phyloP scores from a whole-genome alignment of 225 moss, liverwort and hornwort genomes.

The Ulota crispa region DNA sequence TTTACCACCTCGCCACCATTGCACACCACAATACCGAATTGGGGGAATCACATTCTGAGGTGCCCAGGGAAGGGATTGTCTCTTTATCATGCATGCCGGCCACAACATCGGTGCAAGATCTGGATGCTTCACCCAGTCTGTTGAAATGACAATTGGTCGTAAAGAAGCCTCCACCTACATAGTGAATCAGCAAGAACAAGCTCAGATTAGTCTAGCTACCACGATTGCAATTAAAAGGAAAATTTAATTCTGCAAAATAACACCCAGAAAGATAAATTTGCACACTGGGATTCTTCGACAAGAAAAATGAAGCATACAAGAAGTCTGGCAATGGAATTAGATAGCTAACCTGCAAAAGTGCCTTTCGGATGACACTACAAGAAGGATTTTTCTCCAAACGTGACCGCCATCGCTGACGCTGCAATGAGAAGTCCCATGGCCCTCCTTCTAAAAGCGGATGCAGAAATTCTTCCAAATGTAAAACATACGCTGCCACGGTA shows the following conservation, averaged over 20 bases:
- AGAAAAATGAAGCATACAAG: slow-evolving; percentile 12
- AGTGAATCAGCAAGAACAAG: slow-evolving; percentile 29
- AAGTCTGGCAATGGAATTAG: background rate
- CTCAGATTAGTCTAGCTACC: slow-evolving; percentile 33
- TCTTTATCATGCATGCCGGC: slow-evolving; percentile 64
- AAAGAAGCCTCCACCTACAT: slow-evolving; percentile 92
- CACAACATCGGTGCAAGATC: slow-evolving; percentile 76
- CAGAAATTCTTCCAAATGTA: slow-evolving; percentile 78
- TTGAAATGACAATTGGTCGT: slow-evolving; percentile 58
- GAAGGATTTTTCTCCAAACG: slow-evolving; percentile 65
- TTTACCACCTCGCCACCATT: slow-evolving; percentile 93
- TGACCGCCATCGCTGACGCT: slow-evolving; percentile 80
- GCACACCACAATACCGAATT: slow-evolving; percentile 57
- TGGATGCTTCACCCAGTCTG: slow-evolving; percentile 86
- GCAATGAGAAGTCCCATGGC: slow-evolving; percentile 71
- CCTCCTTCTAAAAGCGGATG: slow-evolving; percentile 70
- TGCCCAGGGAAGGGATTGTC: slow-evolving; percentile 50
- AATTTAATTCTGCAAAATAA: slow-evolving; percentile 17
- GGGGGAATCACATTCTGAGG: slow-evolving; percentile 39
- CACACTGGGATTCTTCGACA: slow-evolving; percentile 9
- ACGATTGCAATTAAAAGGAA: slow-evolving; percentile 13
- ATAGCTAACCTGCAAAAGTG: slow-evolving; percentile 66
- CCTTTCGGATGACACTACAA: slow-evolving; percentile 43
- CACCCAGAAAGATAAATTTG: slow-evolving; percentile 19
- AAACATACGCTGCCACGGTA: slow-evolving; percentile 75